Base-by-base conservation (phyloP, 2,329 filamentous ascomycete genomes). In the Elsinoe perseae region DNA sequence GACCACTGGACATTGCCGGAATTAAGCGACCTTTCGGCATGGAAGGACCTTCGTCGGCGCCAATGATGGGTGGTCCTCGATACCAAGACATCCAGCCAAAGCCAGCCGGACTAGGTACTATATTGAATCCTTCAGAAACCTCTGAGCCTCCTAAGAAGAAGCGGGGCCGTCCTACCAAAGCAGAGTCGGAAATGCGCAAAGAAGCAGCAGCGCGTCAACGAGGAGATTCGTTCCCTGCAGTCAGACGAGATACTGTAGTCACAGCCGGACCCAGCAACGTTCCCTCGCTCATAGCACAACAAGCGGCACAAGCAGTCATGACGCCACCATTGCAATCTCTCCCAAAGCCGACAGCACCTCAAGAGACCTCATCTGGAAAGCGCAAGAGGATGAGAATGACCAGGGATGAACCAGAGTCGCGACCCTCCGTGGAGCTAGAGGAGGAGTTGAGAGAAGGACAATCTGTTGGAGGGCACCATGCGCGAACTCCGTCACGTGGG, bases 121-220 rank as follows among this genome's bases (percentile, higher is more conserved):
- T 40, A 12, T 14, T 57, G n/a, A 44, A 56, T 20, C 28, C 42
- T 12, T 42, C 34, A 20, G 20, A 36, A 16, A 16, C 30, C n/a
- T 23, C 21, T 18, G 56, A 57, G 36, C 63, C 65, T 23, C 59
- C 64, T 0, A 76, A 75, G 61, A 73, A 75, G 61, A 76, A 75
- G 63, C 69, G 75, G 54, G 75, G 75, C 27, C 67, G 75, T 55
- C 75, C 75, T 6, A 75, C 74, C 3, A 77, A 76, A 59, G 73
- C 72, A 56, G 73, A 76, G 61, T 69, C 72, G 36, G 69, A 75
- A 57, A 70, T 70, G 55, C 73, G 72, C 63, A 72, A 70, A 28
- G 69, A 72, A 54, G 71, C 68, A 57, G 71, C 69, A 57, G 70
- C 71, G 54, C 65, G 67, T 43, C 68, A 68, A 34, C 66, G 68